A percentile compares a stretch with the other conserved stretches of the same genome.
These are phyloP conservation scores for Rhytidhysteron rufulum DNA, from an alignment of 2,329 filamentous ascomycete genomes.

Conservation along the genomic window DNA sequence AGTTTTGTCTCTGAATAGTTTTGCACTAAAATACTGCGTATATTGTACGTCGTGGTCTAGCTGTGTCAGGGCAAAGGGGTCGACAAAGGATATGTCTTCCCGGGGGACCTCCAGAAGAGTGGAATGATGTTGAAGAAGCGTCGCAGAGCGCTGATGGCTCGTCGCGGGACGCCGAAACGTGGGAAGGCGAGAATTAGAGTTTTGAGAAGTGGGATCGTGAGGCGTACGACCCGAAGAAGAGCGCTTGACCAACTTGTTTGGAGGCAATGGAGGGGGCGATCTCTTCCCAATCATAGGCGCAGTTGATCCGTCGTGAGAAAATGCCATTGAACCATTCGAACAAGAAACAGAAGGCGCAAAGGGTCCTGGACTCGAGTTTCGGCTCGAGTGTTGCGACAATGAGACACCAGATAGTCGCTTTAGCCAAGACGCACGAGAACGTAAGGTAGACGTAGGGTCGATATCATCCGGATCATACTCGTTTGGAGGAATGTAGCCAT, in stretches of 20 bases:
- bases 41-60: conserved; percentile 30
- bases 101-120: conserved; percentile 25
- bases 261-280: conserved; percentile 44
- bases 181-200: conserved; percentile 59
- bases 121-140: conserved; percentile 58
- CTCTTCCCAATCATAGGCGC: conserved; percentile 57
- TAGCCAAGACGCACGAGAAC: conserved; percentile 63
- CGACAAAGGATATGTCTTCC: conserved; percentile 17
- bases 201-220: conserved; percentile 43
- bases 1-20: conserved; percentile 30
- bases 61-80: conserved; percentile 14
- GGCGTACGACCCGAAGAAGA: conserved; percentile 54
- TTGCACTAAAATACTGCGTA: conserved; percentile 35
- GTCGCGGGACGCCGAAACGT: conserved; percentile 71
- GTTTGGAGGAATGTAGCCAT: conserved; percentile 15
- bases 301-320: conserved; percentile 52
- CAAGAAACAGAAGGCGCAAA: conserved; percentile 63
- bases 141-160: conserved; percentile 72
- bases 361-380: conserved; percentile 61
- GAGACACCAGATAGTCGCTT: conserved; percentile 66
- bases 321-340: conserved; percentile 55
- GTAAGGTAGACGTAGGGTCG: conserved; percentile 20
- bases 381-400: conserved; percentile 60
- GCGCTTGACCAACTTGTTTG: conserved; percentile 77
- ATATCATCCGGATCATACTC: conserved; percentile 22